Evolutionary conservation across 2,329 filamentous ascomycete species (phyloP).

Genomic region (Venturia oleaginea): DNA sequence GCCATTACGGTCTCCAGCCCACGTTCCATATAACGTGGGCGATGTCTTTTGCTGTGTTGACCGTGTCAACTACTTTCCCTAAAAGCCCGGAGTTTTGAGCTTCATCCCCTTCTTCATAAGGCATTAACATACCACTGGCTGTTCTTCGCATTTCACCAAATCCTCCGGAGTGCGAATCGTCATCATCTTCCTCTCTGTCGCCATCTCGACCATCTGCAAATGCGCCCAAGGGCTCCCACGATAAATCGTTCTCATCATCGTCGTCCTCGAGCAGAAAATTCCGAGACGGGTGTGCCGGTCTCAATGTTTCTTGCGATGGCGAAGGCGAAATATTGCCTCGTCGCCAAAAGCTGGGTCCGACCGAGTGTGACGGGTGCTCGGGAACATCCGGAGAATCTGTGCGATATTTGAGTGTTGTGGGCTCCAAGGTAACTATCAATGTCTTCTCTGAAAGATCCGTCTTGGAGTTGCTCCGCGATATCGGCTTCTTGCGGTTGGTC

Average conservation of each 20-base stretch:
- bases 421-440: conserved; percentile 79
- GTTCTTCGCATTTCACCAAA: conserved; percentile 61
- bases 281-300: conserved; percentile 57
- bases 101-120: conserved; percentile 56
- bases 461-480: conserved; percentile 46
- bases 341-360: conserved; percentile 36
- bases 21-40: conserved; percentile 60
- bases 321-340: conserved; percentile 54
- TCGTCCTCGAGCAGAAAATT: conserved; percentile 56
- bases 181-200: conserved; percentile 19
- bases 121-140: conserved; percentile 85
- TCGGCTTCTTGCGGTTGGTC: conserved; percentile 40
- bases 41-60: conserved; percentile 56
- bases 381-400: conserved; percentile 63
- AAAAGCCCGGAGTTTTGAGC: conserved; percentile 53
- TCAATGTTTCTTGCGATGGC: conserved; percentile 72
- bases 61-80: conserved; percentile 71
- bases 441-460: conserved; percentile 60
- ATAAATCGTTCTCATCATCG: conserved; percentile 39
- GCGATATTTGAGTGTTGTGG: conserved; percentile 78
- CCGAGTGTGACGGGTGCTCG: conserved; percentile 40
- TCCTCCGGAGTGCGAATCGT: conserved; percentile 15
- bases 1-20: conserved; percentile 46
- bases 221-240: conserved; percentile 34
- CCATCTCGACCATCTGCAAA: conserved; percentile 26